Evolutionary conservation across 768 basidiomycete species (phyloP).

Genomic region (Russula dissimulans): DNA sequence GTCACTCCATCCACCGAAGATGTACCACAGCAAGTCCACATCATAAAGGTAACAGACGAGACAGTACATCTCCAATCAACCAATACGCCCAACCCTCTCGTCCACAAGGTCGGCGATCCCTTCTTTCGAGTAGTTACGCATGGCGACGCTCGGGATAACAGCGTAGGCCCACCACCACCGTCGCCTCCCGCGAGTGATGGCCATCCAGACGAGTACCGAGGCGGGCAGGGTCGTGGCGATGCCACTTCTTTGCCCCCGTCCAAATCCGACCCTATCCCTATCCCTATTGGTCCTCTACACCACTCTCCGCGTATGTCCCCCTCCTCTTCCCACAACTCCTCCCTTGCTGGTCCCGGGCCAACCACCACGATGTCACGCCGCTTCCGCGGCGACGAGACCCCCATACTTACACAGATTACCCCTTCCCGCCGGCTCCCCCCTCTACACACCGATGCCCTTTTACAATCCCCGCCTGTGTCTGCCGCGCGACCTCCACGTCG

Average conservation of each 20-base stretch:
- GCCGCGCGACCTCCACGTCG: slow-evolving; percentile 44
- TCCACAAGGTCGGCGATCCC: slow-evolving; percentile 30
- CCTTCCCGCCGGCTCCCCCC: slow-evolving; percentile 20
- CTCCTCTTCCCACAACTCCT: slow-evolving; percentile 13
- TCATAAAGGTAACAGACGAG: slow-evolving; percentile 46
- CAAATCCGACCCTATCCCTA: slow-evolving; percentile 8
- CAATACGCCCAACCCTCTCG: slow-evolving; percentile 27
- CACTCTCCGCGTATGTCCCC: slow-evolving; percentile 8
- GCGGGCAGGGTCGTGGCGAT: background rate
- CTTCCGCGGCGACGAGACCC: slow-evolving; percentile 21
- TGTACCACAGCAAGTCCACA: slow-evolving; percentile 41
- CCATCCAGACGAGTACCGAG: slow-evolving; percentile 18
- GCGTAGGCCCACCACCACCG: slow-evolving; percentile 49
- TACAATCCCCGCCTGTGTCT: slow-evolving; percentile 38
- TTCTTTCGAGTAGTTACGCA: slow-evolving; percentile 27
- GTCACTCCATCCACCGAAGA: slow-evolving; percentile 23
- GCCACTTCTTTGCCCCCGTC: background rate
- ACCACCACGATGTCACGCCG: slow-evolving; percentile 13
- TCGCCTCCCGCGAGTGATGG: slow-evolving; percentile 39
- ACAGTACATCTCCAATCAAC: slow-evolving; percentile 35
- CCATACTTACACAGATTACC: slow-evolving; percentile 21
- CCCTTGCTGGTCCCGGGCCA: slow-evolving; percentile 15
- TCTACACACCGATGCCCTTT: slow-evolving; percentile 36
- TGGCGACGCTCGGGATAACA: slow-evolving; percentile 18
- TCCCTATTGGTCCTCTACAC: background rate